Percentiles rank a stretch among this genome's conserved stretches.
Conservation (phyloP, 139 green algal species). For the Coccomyxa sp. region DNA sequence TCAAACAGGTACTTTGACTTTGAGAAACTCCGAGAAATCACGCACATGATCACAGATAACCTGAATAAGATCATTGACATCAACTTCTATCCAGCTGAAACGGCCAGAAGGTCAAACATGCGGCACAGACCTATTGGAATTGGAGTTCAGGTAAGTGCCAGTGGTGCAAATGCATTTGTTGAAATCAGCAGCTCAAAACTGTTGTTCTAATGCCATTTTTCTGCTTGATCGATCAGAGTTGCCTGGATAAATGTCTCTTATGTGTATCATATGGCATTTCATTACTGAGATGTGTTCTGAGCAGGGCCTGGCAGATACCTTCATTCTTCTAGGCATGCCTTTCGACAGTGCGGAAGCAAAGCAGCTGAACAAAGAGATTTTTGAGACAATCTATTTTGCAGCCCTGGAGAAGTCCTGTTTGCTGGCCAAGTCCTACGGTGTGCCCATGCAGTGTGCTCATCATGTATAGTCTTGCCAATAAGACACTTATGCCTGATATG, state of each 20-base stretch:
- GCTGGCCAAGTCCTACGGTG: constrained; percentile 68
- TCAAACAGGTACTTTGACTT: constrained; percentile 79
- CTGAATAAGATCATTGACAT: constrained; percentile 99
- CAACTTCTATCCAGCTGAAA: constrained; percentile 97
- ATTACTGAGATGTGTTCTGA: not conserved
- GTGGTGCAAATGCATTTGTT: not conserved
- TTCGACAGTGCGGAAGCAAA: constrained; percentile 87
- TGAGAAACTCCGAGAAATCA: constrained; percentile 67
- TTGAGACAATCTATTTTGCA: constrained; percentile 95
- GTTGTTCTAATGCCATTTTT: too few relatives aligned
- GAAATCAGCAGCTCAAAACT: not conserved
- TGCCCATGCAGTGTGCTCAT: not conserved
- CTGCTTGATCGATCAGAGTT: not conserved
- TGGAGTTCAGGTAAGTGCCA: constrained; percentile 69
- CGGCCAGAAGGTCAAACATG: constrained; percentile 85
- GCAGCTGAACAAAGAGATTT: constrained; percentile 89
- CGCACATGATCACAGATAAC: constrained; percentile 77
- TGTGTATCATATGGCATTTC: too few relatives aligned
- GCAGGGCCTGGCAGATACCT: constrained; percentile 93
- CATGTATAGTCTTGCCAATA: not conserved
- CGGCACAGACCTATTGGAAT: constrained; percentile 96
- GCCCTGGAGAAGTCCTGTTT: constrained; percentile 76
- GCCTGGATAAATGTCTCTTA: too few relatives aligned
- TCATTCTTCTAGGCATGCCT: constrained; percentile 95
- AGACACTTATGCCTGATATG: not conserved